Base-by-base conservation (phyloP, 257 asterid genomes). In the Nicotiana undulata region DNA sequence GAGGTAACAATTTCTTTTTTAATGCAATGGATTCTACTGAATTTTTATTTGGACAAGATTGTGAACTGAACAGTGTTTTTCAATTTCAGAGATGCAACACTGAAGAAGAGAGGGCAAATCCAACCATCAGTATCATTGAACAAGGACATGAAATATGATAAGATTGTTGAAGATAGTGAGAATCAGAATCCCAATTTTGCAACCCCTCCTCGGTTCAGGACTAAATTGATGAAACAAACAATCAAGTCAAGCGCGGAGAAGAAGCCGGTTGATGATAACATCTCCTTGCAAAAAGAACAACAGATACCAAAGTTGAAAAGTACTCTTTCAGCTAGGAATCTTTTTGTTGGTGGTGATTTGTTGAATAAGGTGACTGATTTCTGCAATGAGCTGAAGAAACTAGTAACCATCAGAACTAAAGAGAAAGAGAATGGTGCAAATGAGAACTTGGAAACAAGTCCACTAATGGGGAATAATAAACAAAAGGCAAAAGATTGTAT, bases 331-430 rank as follows among this genome's bases (percentile, higher is more conserved):
- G 97, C 98, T 1, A 86, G 91, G 82, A 94, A 93, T 83, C 85
- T 94, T 84, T 96, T 96, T 87, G 87, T 94, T 0, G 98, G 98
- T n/a, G 92, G 97, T 26, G 98, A 92, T 78, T 84, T 96, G 78
- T 83, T 96, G 56, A 89, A 83, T 81, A 94, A 91, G 86, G 94
- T 96, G 9, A 84, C 96, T 0, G 99, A 96, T 24, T 96, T 96
- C 77, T 96, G 98, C 90, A 91, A 87, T 60, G 98, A 92, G 85
- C 85, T 96, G 89, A 96, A 96, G 84, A 92, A 83, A 63, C 60
- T 96, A 88, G 78, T 46, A 24, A 93, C 97, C 6, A 84, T 83
- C 10, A 87, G 96, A 86, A 76, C 88, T 17, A 85, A 66, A 63
- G 90, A 85, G 56, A 92, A 83, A 79, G 94, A 90, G 32, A 85